phyloP scores from a whole-genome alignment of 805 yeast species.

The Saturnispora gosingensis region DNA sequence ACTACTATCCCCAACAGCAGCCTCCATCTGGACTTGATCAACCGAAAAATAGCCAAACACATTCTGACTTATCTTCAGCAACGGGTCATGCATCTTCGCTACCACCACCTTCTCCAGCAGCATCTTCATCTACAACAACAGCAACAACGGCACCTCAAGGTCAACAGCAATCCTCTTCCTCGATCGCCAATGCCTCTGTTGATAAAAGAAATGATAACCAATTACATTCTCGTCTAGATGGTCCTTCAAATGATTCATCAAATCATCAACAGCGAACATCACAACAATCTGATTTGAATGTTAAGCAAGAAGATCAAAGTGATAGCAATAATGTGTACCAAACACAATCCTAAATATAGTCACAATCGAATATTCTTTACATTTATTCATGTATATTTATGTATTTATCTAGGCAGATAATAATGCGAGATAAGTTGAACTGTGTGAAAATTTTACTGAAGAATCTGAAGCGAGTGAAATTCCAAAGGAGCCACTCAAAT shows the following conservation, averaged over 20 bases:
- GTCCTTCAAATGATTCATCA: background rate
- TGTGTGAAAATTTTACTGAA: background rate
- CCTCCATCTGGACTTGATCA: background rate
- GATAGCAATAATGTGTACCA: background rate
- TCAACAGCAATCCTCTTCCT: background rate
- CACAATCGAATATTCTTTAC: background rate
- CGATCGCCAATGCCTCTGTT: background rate
- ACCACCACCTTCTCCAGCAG: background rate
- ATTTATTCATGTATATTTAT: background rate
- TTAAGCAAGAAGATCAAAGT: background rate
- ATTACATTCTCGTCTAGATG: background rate
- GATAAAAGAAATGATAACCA: background rate
- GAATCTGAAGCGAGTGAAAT: background rate
- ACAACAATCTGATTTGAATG: background rate
- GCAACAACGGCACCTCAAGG: background rate
- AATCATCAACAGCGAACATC: background rate
- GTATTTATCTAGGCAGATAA: background rate
- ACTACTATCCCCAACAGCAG: background rate
- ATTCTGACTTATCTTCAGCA: background rate
- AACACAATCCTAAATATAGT: background rate
- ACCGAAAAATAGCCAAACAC: background rate
- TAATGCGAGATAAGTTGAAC: background rate
- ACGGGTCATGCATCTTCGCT: background rate
- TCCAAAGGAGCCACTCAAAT: background rate
- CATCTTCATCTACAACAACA: background rate